Percentiles rank a stretch among this genome's conserved stretches.
These are phyloP conservation scores for Hymenoscyphus occultus DNA, from an alignment of 2,329 filamentous ascomycete genomes.

Conservation along the genomic window DNA sequence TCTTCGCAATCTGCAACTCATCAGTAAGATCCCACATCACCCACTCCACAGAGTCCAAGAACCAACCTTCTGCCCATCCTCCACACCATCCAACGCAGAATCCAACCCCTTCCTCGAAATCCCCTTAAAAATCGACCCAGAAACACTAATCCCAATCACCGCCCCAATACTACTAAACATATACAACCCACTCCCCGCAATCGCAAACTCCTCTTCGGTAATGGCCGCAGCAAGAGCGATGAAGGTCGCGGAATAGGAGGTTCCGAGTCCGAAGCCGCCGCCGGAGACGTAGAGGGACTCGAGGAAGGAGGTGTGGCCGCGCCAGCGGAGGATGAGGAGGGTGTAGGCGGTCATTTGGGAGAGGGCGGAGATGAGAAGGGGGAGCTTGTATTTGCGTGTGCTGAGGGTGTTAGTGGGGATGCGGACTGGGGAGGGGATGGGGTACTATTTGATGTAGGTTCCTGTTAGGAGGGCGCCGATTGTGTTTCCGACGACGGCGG, in stretches of 20 bases:
- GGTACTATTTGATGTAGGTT: conserved; percentile 31
- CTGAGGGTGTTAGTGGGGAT: conserved; percentile 5
- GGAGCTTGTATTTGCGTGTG: conserved; percentile 58
- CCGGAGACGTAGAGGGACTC: conserved; percentile 60
- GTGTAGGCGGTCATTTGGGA: conserved; percentile 49
- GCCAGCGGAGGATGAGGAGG: conserved; percentile 54
- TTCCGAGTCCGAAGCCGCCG: conserved; percentile 48
- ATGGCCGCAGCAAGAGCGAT: conserved; percentile 48
- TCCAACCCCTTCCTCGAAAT: conserved; percentile 3
- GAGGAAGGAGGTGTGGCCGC: conserved; percentile 52
- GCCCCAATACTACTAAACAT: conserved; percentile 33
- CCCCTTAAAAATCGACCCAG: conserved; percentile 17
- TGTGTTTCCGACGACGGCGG: conserved; percentile 64
- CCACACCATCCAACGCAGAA: not conserved
- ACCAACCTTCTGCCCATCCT: not conserved
- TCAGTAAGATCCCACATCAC: not conserved
- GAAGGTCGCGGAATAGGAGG: conserved; percentile 45
- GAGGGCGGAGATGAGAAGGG: conserved; percentile 49
- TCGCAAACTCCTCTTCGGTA: conserved; percentile 44
- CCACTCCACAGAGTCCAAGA: no score
- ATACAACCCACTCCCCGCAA: conserved; percentile 47
- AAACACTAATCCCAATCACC: conserved; percentile 19
- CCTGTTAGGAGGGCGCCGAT: conserved; percentile 60
- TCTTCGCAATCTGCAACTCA: conserved; percentile 4
- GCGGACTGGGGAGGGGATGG: not conserved